Conservation (phyloP, 106 monocot species). For the Platanthera guangdongensis region DNA sequence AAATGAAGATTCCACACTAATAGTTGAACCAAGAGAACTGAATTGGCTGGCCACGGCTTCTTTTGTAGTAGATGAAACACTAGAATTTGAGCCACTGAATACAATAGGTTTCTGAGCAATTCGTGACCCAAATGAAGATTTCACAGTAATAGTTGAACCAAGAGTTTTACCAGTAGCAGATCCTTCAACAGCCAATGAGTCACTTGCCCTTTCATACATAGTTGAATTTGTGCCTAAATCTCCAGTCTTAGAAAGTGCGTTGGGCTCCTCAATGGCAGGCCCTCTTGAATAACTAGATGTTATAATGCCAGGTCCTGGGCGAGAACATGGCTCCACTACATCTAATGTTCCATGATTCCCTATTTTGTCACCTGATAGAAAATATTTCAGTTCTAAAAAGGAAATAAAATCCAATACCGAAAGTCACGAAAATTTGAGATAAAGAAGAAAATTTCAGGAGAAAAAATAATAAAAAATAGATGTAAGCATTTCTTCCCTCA, state of each 20-base stretch:
- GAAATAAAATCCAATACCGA: background rate
- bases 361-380: constrained; percentile 6
- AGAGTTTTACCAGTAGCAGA: background rate
- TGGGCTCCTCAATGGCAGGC: background rate
- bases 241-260: background rate
- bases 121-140: constrained; percentile 14
- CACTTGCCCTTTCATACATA: background rate
- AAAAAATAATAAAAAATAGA: background rate
- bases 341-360: background rate
- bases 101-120: constrained; percentile 9
- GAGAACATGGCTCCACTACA: background rate
- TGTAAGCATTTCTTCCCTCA: constrained; percentile 3
- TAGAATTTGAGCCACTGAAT: constrained; percentile 11
- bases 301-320: constrained; percentile 3
- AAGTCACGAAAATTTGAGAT: background rate
- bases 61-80: background rate
- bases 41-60: background rate
- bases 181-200: background rate
- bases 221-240: background rate
- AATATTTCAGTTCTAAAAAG: background rate
- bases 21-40: constrained; percentile 6
- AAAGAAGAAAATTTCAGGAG: background rate
- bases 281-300: background rate
- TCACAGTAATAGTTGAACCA: constrained; percentile 1
- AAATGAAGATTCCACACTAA: constrained; percentile 10